Base-by-base conservation (phyloP, 352 stramenopile genomes). In the Globisporangium rhizosaccharum region DNA sequence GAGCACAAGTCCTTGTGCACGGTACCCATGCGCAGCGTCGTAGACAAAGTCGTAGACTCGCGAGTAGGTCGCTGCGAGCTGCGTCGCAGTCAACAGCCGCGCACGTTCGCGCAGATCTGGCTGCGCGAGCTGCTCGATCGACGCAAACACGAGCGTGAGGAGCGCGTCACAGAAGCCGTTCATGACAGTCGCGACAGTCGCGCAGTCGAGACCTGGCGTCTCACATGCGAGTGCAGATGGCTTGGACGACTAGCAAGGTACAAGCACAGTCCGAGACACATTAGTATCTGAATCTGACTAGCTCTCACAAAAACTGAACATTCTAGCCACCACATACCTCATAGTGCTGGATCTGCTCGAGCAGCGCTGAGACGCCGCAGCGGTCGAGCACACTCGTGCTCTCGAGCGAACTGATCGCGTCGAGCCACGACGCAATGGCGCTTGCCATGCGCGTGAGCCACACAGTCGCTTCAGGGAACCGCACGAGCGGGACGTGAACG, bases 11-110 rank as follows among this genome's bases (percentile, higher is more conserved):
- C 60, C 62, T 12, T 60, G 67, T 39, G 55, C 37, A 0, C 63
- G 64, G 57, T 84, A 87, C 3, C 71, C 75, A 52, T 77, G 65
- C 33, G 56, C 64, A n/a, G 62, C 51, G 41, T 83, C 73, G 37
- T 72, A 62, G 23, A 91, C 79, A 56, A 88, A 87, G 51, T 73
- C 73, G 59, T 88, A 78, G 42, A 88, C 65, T 20, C 76, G 70
- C 10, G 68, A 66, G 54, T 89, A 91, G 9, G 69, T 68, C 0
- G 63, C 60, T 3, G 75, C 76, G 36, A 91, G 71, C 30, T 59
- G 63, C 6, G 65, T 63, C 1, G 61, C 69, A 2, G 73, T 82
- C 9, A 75, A 59, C 7, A 58, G 53, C 5, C 75, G 75, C 1
- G 70, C 75, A 23, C 73, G 64, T 7, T 88, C 76, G 12, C 75